Conservation (phyloP, 345 rosid species). For the Orychophragmus violaceus region DNA sequence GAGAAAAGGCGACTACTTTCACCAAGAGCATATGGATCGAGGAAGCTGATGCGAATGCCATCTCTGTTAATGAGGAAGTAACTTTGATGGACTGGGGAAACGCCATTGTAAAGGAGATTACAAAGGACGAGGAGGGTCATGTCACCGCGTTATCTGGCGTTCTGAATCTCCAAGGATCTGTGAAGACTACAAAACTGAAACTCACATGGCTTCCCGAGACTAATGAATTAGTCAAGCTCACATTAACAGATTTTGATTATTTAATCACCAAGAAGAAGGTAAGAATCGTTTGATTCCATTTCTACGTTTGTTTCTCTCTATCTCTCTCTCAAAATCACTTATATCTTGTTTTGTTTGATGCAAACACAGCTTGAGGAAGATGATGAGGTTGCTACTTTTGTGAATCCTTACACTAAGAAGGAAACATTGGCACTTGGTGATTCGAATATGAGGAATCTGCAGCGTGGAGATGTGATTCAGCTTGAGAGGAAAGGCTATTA, state of each 20-base stretch:
- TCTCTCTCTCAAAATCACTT: not conserved
- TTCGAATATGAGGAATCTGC: slow-evolving; percentile 74
- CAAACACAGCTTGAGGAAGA: slow-evolving; percentile 74
- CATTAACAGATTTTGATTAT: slow-evolving; percentile 56
- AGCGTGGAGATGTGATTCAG: slow-evolving; percentile 65
- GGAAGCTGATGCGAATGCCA: slow-evolving; percentile 58
- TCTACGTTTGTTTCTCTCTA: not conserved
- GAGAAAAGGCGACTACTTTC: slow-evolving; percentile 82
- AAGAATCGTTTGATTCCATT: not conserved
- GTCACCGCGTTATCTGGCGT: slow-evolving; percentile 53
- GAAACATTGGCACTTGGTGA: slow-evolving; percentile 78
- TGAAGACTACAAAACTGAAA: slow-evolving; percentile 83
- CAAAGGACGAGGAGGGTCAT: slow-evolving; percentile 53
- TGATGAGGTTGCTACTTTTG: slow-evolving; percentile 56
- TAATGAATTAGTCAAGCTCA: slow-evolving; percentile 51
- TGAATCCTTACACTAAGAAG: slow-evolving; percentile 64
- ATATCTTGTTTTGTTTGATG: not conserved
- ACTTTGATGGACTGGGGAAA: slow-evolving; percentile 97
- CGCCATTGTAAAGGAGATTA: slow-evolving; percentile 65
- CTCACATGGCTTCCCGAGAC: slow-evolving; percentile 80
- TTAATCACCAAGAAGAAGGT: slow-evolving; percentile 77
- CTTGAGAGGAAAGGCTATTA: slow-evolving; percentile 95
- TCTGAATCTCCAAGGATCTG: slow-evolving; percentile 80
- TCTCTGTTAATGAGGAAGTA: slow-evolving; percentile 70
- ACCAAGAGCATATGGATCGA: slow-evolving; percentile 79